These are phyloP conservation scores for Ogataea saltuana DNA, from an alignment of 805 yeast genomes.

Conservation along the genomic window DNA sequence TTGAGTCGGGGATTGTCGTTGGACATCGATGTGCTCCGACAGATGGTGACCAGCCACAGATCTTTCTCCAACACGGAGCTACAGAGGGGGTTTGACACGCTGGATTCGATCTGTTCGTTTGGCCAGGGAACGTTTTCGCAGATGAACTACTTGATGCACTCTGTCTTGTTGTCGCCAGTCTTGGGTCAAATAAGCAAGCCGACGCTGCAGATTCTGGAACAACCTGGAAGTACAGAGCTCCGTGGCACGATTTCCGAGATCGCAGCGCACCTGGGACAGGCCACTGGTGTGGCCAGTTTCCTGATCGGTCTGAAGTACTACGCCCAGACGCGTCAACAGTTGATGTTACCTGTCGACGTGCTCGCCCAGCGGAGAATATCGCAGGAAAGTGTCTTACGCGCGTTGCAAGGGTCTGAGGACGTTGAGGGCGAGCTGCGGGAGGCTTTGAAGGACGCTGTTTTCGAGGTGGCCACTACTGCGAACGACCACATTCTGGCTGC, in stretches of 20 bases:
- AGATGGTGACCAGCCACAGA: conserved; percentile 59
- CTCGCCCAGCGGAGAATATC: conserved; percentile 55
- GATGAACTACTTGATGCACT: conserved; percentile 65
- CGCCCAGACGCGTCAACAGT: conserved; percentile 48
- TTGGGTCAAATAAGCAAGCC: conserved; percentile 50
- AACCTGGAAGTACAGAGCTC: conserved; percentile 34
- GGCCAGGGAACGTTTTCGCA: conserved; percentile 84
- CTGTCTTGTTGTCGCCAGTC: conserved; percentile 54
- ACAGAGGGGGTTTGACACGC: conserved; percentile 41
- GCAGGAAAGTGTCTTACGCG: conserved; percentile 61
- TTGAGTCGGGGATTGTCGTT: conserved; percentile 49
- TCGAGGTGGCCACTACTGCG: conserved; percentile 70
- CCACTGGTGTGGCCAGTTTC: conserved; percentile 67
- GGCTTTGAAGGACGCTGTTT: conserved; percentile 57
- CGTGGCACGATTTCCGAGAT: conserved; percentile 51
- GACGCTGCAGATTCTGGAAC: conserved; percentile 48
- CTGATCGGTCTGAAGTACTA: conserved; percentile 61
- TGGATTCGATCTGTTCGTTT: conserved; percentile 64
- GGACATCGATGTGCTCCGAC: conserved; percentile 56
- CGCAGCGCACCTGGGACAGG: conserved; percentile 82
- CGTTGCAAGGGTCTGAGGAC: conserved; percentile 44
- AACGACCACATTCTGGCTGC: conserved; percentile 80
- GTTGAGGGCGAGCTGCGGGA: conserved; percentile 26
- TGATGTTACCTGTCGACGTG: conserved; percentile 63
- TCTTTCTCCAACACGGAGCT: conserved; percentile 50